A percentile compares a stretch with the other conserved stretches of the same genome.
These are phyloP conservation scores for Fusarium sp. DNA, from an alignment of 2,329 filamentous ascomycete species.

Conservation along the genomic window DNA sequence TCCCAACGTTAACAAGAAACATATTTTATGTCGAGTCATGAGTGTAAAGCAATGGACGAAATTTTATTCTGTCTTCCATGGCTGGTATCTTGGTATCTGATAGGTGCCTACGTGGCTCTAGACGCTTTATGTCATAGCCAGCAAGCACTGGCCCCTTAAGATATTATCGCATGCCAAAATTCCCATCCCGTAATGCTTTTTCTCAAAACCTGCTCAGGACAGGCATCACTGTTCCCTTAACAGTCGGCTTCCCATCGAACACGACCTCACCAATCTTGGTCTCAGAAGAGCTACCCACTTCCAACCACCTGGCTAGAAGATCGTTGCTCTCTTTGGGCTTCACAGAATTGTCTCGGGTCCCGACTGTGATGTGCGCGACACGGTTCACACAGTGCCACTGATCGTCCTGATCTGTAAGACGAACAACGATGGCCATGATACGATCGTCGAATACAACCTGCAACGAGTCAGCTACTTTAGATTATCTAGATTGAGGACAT, in stretches of 20 bases:
- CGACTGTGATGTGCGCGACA: conserved; percentile 89
- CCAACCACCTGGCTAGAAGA: conserved; percentile 80
- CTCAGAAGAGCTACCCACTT: conserved; percentile 60
- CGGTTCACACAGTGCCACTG: conserved; percentile 79
- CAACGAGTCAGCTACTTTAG: conserved; percentile 40
- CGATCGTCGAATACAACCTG: conserved; percentile 84
- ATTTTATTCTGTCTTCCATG: neutral
- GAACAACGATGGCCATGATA: conserved; percentile 91
- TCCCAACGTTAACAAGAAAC: neutral
- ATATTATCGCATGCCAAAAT: neutral
- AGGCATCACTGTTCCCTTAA: conserved; percentile 62
- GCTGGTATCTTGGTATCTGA: neutral
- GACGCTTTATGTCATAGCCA: neutral
- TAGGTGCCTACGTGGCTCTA: neutral
- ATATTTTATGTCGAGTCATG: neutral
- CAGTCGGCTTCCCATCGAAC: conserved; percentile 61
- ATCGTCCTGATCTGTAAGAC: conserved; percentile 69
- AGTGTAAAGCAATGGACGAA: neutral
- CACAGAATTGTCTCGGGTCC: conserved; percentile 78
- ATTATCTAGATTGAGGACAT: neutral
- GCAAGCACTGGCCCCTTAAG: neutral
- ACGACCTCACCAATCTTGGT: conserved; percentile 62
- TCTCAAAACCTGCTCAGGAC: conserved; percentile 61
- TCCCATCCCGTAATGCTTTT: neutral
- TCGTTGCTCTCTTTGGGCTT: conserved; percentile 97